A percentile compares a stretch with the other conserved stretches of the same genome.
phyloP scores from a whole-genome alignment of 352 stramenopile genomes.

The Globisporangium abappressorium region DNA sequence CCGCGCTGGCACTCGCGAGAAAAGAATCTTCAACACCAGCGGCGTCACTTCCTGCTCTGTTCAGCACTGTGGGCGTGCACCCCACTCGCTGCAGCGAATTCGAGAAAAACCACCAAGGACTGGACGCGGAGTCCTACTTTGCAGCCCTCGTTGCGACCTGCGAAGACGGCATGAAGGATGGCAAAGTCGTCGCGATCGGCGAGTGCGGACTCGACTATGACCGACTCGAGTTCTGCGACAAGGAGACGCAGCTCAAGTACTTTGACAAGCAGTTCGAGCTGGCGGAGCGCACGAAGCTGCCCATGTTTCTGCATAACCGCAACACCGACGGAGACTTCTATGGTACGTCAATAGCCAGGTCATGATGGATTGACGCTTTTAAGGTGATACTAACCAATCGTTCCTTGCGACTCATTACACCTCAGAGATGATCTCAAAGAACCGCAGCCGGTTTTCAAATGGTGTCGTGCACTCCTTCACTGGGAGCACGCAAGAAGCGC shows the following conservation, averaged over 20 bases:
- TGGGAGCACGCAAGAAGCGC: constrained; percentile 89
- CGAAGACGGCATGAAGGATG: constrained; percentile 49
- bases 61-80: constrained; percentile 85
- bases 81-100: constrained; percentile 93
- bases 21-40: neutral
- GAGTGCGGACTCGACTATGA: constrained; percentile 98
- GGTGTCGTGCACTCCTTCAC: constrained; percentile 98
- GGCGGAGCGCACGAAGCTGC: constrained; percentile 71
- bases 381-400: neutral
- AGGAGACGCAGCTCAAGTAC: constrained; percentile 88
- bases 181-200: constrained; percentile 90
- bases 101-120: constrained; percentile 38
- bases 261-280: constrained; percentile 94
- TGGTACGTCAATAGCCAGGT: constrained; percentile 22
- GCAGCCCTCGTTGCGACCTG: constrained; percentile 50
- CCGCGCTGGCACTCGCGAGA: constrained; percentile 34
- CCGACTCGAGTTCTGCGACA: constrained; percentile 93
- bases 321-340: constrained; percentile 93
- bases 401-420: neutral
- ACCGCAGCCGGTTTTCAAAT: constrained; percentile 64
- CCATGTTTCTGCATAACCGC: constrained; percentile 97
- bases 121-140: constrained; percentile 64
- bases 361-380: neutral
- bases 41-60: constrained; percentile 33
- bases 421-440: constrained; percentile 63